These are phyloP conservation scores for Emmonsia crescens DNA, from an alignment of 2,329 filamentous ascomycete genomes.

Conservation along the genomic window DNA sequence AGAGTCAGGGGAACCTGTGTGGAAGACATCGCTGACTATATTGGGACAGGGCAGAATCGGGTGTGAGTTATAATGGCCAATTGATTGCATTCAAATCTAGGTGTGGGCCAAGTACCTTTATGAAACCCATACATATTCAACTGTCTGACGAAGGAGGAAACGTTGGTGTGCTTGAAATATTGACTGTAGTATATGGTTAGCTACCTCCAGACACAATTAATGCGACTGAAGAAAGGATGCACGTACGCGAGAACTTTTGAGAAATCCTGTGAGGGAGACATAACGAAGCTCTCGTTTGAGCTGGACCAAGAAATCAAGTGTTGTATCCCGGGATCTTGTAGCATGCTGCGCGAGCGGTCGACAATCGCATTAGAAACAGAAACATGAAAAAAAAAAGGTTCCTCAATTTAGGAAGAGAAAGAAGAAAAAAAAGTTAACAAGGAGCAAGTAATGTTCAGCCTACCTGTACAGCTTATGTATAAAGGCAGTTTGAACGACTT, in stretches of 20 bases:
- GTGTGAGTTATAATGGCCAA: neutral
- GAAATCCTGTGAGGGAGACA: conserved; percentile 95
- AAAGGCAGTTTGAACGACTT: conserved; percentile 96
- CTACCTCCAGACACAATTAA: neutral
- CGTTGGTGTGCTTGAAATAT: conserved; percentile 99
- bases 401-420: neutral
- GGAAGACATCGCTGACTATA: conserved; percentile 92
- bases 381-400: neutral
- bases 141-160: conserved; percentile 95
- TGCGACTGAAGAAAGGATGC: conserved; percentile 14
- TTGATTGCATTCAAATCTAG: neutral
- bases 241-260: conserved; percentile 94
- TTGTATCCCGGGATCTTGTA: conserved; percentile 85
- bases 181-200: conserved; percentile 47
- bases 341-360: conserved; percentile 56
- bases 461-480: conserved; percentile 99
- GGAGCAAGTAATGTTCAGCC: conserved; percentile 22
- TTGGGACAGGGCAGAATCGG: neutral
- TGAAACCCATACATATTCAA: conserved; percentile 99
- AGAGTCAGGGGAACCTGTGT: conserved; percentile 84
- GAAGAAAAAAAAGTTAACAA: neutral
- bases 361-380: neutral
- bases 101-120: conserved; percentile 55
- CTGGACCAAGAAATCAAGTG: conserved; percentile 95
- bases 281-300: conserved; percentile 93